Evolutionary conservation across 495 filamentous ascomycete species (phyloP), one percentile per base, ranked within the genome.

Genomic region (Pyrenula aspistea): DNA sequence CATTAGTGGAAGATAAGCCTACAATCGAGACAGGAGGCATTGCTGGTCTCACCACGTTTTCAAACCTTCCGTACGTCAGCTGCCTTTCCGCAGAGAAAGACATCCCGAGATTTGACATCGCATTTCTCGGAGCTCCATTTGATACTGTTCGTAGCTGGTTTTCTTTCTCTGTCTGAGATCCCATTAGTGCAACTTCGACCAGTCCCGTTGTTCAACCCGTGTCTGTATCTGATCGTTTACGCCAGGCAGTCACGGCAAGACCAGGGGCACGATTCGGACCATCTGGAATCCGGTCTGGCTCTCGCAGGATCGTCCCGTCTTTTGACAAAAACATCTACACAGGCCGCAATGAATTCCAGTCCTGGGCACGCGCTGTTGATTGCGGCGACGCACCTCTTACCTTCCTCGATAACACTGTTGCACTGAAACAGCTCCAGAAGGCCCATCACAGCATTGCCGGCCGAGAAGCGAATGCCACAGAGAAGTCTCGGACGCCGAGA

Each of bases 311-410:
- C 12, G 24, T 48, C 47, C 31, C 70, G 0, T 59, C 60, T 1
- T 52, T 55, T 31, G 74, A 62, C 2, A 78, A 65, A 63, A 68
- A 57, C 57, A 67, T 77, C 19, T 73, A 78, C 55, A 75, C 72
- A 2, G 73, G 70, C 2, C 59, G 71, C 53, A 77, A 80, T 55
- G 55, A 62, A 22, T 77, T 73, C 53, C 52, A 63, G 15, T 67
- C 69, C 58, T 78, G 77, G 73, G 74, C 73, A 0, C 72, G 68
- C 53, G 64, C 79, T 2, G 67, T 79, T 11, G 77, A 80, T 57
- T 80, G 77, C 56, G 77, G 76, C 8, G 74, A 80, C 65, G 74
- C 72, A 2, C 76, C 75, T 1, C 56, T 80, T 53, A 79, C 77
- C 1, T 72, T 73, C 59, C 53, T 79, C 24, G 77, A 80, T 58